Conservation (phyloP, 176 grass and related monocot species). For the Otatea glauca region DNA sequence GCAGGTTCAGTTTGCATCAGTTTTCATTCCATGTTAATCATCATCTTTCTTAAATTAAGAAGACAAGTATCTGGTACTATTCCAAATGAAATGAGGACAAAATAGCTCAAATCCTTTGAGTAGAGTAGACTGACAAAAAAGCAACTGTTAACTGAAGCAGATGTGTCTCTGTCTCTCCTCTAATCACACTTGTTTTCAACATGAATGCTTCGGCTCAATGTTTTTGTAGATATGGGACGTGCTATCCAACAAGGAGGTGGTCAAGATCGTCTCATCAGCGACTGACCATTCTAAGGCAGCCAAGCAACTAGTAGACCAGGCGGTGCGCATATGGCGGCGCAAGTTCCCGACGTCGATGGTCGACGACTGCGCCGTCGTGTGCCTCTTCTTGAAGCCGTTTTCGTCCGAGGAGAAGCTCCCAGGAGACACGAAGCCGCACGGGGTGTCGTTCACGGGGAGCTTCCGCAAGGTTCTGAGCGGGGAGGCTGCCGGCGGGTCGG, state of each 20-base stretch:
- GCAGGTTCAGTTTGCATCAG: neutral
- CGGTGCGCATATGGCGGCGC: conserved; percentile 58
- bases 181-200: no score
- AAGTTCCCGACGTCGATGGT: conserved; percentile 72
- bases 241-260: conserved; percentile 75
- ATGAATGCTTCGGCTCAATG: neutral
- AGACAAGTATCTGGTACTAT: no score
- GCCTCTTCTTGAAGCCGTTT: conserved; percentile 57
- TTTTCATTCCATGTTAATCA: neutral
- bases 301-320: conserved; percentile 51
- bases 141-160: conserved; percentile 19
- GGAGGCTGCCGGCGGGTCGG: neutral
- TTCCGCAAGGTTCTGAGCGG: conserved; percentile 40
- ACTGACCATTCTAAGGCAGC: conserved; percentile 51
- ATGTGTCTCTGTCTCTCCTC: neutral
- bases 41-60: neutral
- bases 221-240: conserved; percentile 75
- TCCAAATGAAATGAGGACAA: neutral
- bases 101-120: neutral
- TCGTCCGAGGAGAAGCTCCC: neutral
- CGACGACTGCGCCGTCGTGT: conserved; percentile 71
- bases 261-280: conserved; percentile 58
- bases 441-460: conserved; percentile 40
- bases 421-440: neutral
- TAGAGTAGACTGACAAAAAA: neutral